Base-by-base conservation (phyloP, 306 rosid species). In the Lotus japonicus region DNA sequence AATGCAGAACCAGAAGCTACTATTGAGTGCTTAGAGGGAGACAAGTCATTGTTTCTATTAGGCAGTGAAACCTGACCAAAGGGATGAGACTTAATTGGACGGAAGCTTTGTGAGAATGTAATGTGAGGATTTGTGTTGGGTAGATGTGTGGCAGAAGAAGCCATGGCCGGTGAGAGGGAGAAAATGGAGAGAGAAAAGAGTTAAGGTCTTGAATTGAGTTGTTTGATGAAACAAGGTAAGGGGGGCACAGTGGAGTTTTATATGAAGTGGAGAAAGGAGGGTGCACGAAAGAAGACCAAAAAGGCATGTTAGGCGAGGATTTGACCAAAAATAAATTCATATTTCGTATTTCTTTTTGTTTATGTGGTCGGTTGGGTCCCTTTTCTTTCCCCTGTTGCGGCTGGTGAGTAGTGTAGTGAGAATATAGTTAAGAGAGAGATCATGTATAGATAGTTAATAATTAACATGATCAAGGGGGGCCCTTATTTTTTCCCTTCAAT, bases 51-150 rank as follows among this genome's bases (percentile, higher is more conserved):
- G 0, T 43, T 18, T 56, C 43, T 77, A 0, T 23, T 73, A 3
- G 92, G 89, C 11, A 89, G 18, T 0, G 75, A 84, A 13, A 79
- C 80, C 36, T 84, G 88, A 23, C 87, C 91, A 21, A 83, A 84
- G 11, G 87, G 84, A 18, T 75, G 87, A 11, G 79, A 74, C 50
- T 52, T 21, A 21, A 21, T 60, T 11, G 88, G 63, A 6, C 53
- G 56, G 13, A 52, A 54, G 53, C 26, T 84, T 46, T 79, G 72
- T 2, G 85, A 77, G 62, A 87, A 80, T 33, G 85, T 58, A 50
- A 80, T 68, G 58, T 76, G 88, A 36, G 23, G 23, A 79, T 21
- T 13, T 18, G 16, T 69, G 78, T 11, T 19, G 42, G 79, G 77
- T 14, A 59, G 64, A 11, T 33, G 51, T 43, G 67, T 12, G 38